These are phyloP conservation scores for Termitomyces sp. DNA, from an alignment of 768 basidiomycete genomes.

Conservation along the genomic window DNA sequence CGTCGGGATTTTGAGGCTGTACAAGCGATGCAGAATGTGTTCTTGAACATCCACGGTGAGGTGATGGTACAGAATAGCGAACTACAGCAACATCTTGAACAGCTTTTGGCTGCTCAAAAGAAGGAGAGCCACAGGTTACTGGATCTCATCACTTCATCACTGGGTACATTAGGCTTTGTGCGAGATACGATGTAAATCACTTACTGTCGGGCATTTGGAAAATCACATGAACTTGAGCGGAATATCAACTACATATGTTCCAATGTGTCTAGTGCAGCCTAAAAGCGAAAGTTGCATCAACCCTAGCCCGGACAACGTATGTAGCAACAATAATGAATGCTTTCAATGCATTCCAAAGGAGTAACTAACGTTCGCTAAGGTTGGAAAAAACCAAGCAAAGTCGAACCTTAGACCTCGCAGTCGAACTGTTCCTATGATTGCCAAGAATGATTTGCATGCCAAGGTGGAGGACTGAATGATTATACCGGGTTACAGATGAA, in stretches of 20 bases:
- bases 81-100: conserved; percentile 49
- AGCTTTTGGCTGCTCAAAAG: conserved; percentile 58
- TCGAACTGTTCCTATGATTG: not conserved
- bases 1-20: conserved; percentile 94
- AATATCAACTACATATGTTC: not conserved
- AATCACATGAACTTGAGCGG: not conserved
- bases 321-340: not conserved
- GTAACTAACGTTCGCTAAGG: too few species aligned
- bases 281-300: not conserved
- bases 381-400: not conserved
- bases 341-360: too few species aligned
- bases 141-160: conserved; percentile 65
- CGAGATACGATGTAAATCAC: conserved; percentile 50
- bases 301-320: not conserved
- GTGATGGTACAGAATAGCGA: conserved; percentile 68
- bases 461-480: not conserved
- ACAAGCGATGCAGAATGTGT: conserved; percentile 80
- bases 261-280: not conserved
- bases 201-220: not conserved
- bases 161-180: conserved; percentile 75
- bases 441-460: not conserved
- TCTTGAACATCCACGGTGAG: conserved; percentile 82
- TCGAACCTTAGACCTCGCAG: not conserved
- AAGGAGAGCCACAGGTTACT: conserved; percentile 75
- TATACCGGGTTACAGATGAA: not conserved